A percentile compares a stretch with the other conserved stretches of the same genome.
Conservation (phyloP, 352 stramenopile species). For the Discostella stelligera region DNA sequence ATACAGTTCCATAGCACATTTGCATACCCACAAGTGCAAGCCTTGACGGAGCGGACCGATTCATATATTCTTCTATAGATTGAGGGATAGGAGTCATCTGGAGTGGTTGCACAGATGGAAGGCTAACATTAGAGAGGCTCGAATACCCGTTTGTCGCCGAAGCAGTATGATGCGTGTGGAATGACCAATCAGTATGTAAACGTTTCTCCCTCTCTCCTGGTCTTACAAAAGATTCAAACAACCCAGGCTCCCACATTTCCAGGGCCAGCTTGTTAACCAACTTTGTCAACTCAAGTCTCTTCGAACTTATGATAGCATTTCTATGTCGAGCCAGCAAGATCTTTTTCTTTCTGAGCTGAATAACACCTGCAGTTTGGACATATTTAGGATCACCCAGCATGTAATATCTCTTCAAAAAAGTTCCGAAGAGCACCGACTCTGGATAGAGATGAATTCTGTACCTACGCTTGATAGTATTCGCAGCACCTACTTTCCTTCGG, state of each 20-base stretch:
- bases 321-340: slow-evolving; percentile 55
- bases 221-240: slow-evolving; percentile 59
- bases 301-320: slow-evolving; percentile 59
- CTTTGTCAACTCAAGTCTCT: slow-evolving; percentile 45
- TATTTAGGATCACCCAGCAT: slow-evolving; percentile 51
- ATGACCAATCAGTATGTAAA: not conserved
- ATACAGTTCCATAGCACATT: slow-evolving; percentile 59
- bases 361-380: slow-evolving; percentile 17
- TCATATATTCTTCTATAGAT: slow-evolving; percentile 48
- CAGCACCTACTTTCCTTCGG: slow-evolving; percentile 22
- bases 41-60: slow-evolving; percentile 25
- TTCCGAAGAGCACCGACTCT: slow-evolving; percentile 42
- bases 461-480: slow-evolving; percentile 48
- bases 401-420: slow-evolving; percentile 60
- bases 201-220: not conserved
- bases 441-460: slow-evolving; percentile 58
- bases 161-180: slow-evolving; percentile 4
- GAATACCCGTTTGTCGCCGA: not conserved
- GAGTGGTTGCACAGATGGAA: slow-evolving; percentile 18
- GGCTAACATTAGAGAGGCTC: not conserved
- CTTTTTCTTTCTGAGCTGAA: slow-evolving; percentile 42
- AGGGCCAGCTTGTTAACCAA: slow-evolving; percentile 52
- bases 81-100: slow-evolving; percentile 46
- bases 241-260: slow-evolving; percentile 47
- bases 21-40: slow-evolving; percentile 65